These are phyloP conservation scores for Talinum fruticosum DNA, from an alignment of 148 eudicot genomes.

Conservation along the genomic window DNA sequence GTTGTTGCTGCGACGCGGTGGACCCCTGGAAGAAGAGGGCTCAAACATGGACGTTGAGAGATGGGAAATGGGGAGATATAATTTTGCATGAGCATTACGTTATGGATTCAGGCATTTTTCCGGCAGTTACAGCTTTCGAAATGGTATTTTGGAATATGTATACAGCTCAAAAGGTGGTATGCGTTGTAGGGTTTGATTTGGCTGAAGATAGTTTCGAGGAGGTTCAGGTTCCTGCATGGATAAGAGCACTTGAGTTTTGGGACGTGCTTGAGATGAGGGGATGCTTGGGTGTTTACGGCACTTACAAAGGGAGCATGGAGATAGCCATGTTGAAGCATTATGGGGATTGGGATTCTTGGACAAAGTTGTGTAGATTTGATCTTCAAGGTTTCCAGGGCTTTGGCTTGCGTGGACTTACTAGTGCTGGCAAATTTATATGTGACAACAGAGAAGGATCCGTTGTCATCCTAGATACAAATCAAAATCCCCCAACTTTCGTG, in stretches of 20 bases:
- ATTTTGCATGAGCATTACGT: conserved; percentile 7
- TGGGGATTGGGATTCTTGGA: conserved; percentile 23
- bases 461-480: background rate
- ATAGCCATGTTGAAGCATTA: conserved; percentile 15
- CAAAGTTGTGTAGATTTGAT: conserved; percentile 8
- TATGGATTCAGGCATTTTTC: background rate
- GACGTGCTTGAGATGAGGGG: conserved; percentile 12
- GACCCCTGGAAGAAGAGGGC: background rate
- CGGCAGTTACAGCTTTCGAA: conserved; percentile 13
- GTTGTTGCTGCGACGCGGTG: background rate
- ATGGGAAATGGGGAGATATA: conserved; percentile 10
- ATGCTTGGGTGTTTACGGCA: conserved; percentile 17
- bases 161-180: background rate
- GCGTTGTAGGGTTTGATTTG: conserved; percentile 24
- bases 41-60: conserved; percentile 14
- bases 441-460: background rate
- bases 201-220: conserved; percentile 2
- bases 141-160: conserved; percentile 19
- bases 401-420: background rate
- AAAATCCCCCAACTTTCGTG: background rate
- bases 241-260: background rate
- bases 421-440: background rate
- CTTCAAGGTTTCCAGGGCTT: background rate
- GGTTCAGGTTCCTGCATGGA: conserved; percentile 11
- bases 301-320: conserved; percentile 2